A percentile compares a stretch with the other conserved stretches of the same genome.
phyloP scores from a whole-genome alignment of 2,329 filamentous ascomycete species.

The Chaetomium olivaceum region DNA sequence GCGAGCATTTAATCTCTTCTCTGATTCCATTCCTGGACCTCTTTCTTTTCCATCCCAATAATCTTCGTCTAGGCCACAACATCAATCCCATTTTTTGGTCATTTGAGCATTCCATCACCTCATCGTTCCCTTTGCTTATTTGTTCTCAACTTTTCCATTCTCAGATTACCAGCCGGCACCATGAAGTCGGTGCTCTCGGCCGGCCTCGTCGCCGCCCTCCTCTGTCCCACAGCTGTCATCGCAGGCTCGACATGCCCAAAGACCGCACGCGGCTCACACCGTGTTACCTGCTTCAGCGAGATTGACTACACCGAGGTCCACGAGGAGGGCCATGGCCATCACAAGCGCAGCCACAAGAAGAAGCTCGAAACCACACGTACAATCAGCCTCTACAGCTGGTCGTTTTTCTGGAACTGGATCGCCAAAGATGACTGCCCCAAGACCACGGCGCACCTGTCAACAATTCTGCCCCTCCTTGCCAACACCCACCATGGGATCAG shows the following conservation, averaged over 20 bases:
- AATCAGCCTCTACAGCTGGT: constrained; percentile 23
- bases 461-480: constrained; percentile 33
- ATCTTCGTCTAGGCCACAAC: constrained; percentile 7
- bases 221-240: constrained; percentile 18
- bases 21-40: not conserved
- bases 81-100: constrained; percentile 17
- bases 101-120: constrained; percentile 12
- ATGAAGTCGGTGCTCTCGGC: constrained; percentile 32
- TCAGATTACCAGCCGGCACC: constrained; percentile 6
- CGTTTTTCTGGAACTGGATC: constrained; percentile 42
- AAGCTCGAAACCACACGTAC: constrained; percentile 16
- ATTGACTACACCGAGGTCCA: constrained; percentile 35
- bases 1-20: constrained; percentile 1
- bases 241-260: constrained; percentile 30
- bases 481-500: constrained; percentile 11
- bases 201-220: constrained; percentile 34
- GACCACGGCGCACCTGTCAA: constrained; percentile 34
- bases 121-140: constrained; percentile 12
- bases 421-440: constrained; percentile 20
- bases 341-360: constrained; percentile 15
- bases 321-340: not conserved
- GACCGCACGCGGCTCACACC: constrained; percentile 38
- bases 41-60: constrained; percentile 5
- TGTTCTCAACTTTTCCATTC: not conserved
- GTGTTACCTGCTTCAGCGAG: constrained; percentile 39